Conservation (phyloP, 179 eudicot species). For the Amaranthus tricolor region DNA sequence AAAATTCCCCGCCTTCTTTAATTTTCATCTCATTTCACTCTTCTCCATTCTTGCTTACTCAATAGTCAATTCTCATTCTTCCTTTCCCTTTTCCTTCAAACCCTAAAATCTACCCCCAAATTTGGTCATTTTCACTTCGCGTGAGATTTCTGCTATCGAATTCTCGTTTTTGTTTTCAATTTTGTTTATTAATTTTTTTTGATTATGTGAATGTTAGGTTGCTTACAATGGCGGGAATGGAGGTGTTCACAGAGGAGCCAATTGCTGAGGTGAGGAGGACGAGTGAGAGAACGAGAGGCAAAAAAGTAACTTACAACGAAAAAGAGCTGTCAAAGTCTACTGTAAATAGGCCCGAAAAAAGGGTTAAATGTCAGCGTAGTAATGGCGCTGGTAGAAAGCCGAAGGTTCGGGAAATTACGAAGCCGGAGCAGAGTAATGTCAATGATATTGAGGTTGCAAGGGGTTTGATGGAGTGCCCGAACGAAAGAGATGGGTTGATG, state of each 20-base stretch:
- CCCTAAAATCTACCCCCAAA: no score
- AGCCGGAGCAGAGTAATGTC: not conserved
- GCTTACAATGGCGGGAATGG: slow-evolving; percentile 1
- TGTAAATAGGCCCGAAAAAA: slow-evolving; percentile 4
- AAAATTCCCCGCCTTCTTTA: no score
- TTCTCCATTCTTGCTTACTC: no score
- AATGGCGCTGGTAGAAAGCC: not conserved
- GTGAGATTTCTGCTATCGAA: no score
- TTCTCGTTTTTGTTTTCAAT: no score
- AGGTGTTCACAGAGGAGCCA: slow-evolving; percentile 7
- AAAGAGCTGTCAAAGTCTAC: not conserved
- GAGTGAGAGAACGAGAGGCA: slow-evolving; percentile 27
- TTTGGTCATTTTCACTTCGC: no score
- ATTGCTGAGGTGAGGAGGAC: slow-evolving; percentile 9
- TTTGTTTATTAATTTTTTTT: no score
- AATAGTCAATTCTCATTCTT: no score
- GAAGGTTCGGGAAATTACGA: not conserved
- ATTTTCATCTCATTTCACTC: no score
- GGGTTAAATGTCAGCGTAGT: not conserved
- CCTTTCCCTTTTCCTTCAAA: no score
- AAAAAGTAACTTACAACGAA: slow-evolving; percentile 22
- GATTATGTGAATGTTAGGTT: no score
- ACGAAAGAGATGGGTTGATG: slow-evolving; percentile 20
- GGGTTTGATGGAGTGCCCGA: slow-evolving; percentile 3
- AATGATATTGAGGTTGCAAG: slow-evolving; percentile 19